Evolutionary conservation across 2,329 filamentous ascomycete species (phyloP).

Genomic region (Cladosporium colombiae): DNA sequence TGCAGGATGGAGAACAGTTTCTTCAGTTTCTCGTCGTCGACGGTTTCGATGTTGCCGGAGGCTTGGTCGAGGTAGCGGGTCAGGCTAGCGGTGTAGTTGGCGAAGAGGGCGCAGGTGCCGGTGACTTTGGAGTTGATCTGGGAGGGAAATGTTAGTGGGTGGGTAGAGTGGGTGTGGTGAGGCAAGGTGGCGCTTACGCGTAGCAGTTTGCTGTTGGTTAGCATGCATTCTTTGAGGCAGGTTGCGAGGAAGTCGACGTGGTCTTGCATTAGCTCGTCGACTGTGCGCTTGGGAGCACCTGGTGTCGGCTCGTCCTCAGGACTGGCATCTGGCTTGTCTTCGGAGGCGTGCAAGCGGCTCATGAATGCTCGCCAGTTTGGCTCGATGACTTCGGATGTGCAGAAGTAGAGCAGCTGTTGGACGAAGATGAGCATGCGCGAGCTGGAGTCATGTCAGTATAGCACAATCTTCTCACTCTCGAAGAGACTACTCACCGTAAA

Average conservation of each 20-base stretch:
- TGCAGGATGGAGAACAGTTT: constrained; percentile 84
- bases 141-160: neutral
- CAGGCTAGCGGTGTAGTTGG: constrained; percentile 83
- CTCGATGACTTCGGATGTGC: constrained; percentile 94
- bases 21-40: constrained; percentile 54
- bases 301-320: neutral
- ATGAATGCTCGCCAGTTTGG: constrained; percentile 96
- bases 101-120: constrained; percentile 93
- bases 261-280: constrained; percentile 98
- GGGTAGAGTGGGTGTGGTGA: neutral
- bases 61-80: constrained; percentile 72
- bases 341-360: constrained; percentile 65
- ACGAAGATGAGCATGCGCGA: constrained; percentile 91
- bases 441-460: constrained; percentile 1
- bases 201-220: constrained; percentile 92
- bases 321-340: constrained; percentile 7
- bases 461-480: neutral
- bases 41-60: constrained; percentile 61
- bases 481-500: constrained; percentile 56
- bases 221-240: constrained; percentile 97
- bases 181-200: constrained; percentile 59
- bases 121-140: constrained; percentile 97
- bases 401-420: constrained; percentile 95
- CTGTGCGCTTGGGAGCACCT: constrained; percentile 67
- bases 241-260: constrained; percentile 98